Conservation (phyloP, 352 stramenopile genomes). For the Phytophthora lateralis region DNA sequence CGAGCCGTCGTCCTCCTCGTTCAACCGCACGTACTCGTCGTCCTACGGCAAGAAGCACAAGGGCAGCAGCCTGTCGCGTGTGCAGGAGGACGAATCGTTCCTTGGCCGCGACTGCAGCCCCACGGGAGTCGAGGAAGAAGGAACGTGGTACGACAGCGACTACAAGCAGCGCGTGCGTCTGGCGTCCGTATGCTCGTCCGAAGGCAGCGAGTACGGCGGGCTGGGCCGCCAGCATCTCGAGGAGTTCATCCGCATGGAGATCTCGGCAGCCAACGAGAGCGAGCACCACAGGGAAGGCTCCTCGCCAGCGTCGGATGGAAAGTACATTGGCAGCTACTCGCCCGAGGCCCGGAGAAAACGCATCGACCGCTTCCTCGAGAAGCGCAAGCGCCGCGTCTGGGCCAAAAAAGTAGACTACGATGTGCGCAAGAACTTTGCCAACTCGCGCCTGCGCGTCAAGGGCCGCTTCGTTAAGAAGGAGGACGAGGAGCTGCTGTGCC, state of each 20-base stretch:
- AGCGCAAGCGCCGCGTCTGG: slow-evolving; percentile 94
- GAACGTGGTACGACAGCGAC: slow-evolving; percentile 66
- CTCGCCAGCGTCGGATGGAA: slow-evolving; percentile 40
- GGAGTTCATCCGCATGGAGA: slow-evolving; percentile 84
- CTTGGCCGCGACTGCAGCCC: slow-evolving; percentile 67
- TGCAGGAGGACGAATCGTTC: slow-evolving; percentile 63
- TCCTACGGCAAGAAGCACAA: slow-evolving; percentile 54
- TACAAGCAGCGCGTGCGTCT: slow-evolving; percentile 75
- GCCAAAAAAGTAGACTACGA: slow-evolving; percentile 99
- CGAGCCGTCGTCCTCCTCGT: slow-evolving; percentile 29
- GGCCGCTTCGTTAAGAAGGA: slow-evolving; percentile 99
- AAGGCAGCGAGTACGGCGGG: slow-evolving; percentile 76
- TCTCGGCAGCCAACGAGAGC: slow-evolving; percentile 70
- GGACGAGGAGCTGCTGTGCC: slow-evolving; percentile 92
- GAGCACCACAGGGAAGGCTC: slow-evolving; percentile 39
- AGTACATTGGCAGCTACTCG: slow-evolving; percentile 91
- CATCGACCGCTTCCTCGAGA: slow-evolving; percentile 92
- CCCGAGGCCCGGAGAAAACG: slow-evolving; percentile 83
- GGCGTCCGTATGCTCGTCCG: slow-evolving; percentile 77
- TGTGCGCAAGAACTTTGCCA: slow-evolving; percentile 99
- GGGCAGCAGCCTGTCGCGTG: slow-evolving; percentile 55
- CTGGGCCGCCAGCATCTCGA: slow-evolving; percentile 76
- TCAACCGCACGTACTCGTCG: slow-evolving; percentile 34
- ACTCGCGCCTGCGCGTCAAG: slow-evolving; percentile 97
- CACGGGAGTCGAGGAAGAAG: slow-evolving; percentile 70